Percentiles rank a stretch among this genome's conserved stretches.
These are phyloP conservation scores for Pseudonitzschia delicatissima DNA, from an alignment of 108 stramenopile genomes.

Conservation along the genomic window DNA sequence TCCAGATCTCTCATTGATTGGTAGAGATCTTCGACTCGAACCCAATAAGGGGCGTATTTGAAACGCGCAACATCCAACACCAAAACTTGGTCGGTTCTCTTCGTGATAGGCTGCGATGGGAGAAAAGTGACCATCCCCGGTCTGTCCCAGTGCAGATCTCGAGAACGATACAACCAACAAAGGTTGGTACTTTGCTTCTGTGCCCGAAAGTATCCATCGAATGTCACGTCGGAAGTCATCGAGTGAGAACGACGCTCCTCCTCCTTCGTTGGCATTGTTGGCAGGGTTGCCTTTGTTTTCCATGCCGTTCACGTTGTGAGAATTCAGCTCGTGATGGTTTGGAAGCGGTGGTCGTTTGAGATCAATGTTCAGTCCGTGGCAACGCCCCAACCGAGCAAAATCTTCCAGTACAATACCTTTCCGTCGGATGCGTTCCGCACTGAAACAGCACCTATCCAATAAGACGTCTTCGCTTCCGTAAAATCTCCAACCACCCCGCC, in stretches of 20 bases:
- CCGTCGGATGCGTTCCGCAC: slow-evolving; percentile 61
- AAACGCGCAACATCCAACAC: slow-evolving; percentile 87
- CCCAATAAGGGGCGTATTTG: slow-evolving; percentile 96
- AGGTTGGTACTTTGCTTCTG: slow-evolving; percentile 14
- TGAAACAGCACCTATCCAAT: slow-evolving; percentile 76
- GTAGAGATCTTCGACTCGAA: slow-evolving; percentile 52
- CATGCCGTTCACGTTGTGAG: background rate
- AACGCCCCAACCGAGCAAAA: slow-evolving; percentile 63
- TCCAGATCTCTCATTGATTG: slow-evolving; percentile 62
- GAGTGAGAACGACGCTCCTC: slow-evolving; percentile 16
- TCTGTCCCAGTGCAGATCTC: slow-evolving; percentile 75
- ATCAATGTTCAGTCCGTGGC: slow-evolving; percentile 57
- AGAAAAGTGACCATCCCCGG: slow-evolving; percentile 95
- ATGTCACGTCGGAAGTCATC: slow-evolving; percentile 66
- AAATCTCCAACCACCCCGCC: slow-evolving; percentile 95
- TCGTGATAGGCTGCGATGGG: slow-evolving; percentile 84
- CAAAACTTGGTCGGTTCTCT: slow-evolving; percentile 66
- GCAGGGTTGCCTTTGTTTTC: background rate
- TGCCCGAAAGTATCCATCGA: slow-evolving; percentile 31
- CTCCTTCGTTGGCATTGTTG: background rate
- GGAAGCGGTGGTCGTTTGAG: slow-evolving; percentile 46
- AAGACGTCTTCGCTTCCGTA: slow-evolving; percentile 89
- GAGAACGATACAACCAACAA: slow-evolving; percentile 70
- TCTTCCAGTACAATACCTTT: slow-evolving; percentile 68
- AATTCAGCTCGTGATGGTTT: background rate